Evolutionary conservation across 2,329 filamentous ascomycete species (phyloP), one percentile per base, ranked within the genome.

Genomic region (Colletotrichum ledebouriae): DNA sequence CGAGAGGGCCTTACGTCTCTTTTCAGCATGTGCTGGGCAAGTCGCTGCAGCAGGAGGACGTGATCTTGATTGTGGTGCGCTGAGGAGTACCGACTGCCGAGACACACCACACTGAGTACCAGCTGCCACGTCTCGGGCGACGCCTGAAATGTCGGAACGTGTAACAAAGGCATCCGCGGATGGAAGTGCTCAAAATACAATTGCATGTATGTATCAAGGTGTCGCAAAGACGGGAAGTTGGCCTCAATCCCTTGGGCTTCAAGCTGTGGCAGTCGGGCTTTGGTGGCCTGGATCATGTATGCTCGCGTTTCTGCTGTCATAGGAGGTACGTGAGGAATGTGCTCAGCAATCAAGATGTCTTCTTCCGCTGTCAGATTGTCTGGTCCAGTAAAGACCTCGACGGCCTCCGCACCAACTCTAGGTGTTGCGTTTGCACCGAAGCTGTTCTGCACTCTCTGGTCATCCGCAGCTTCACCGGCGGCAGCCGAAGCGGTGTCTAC

Each of bases 161-260:
- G 47, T 25, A 50, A 4, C 2, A 50, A 22, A 25, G 47, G 22
- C 22, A 50, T 50, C 0, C 22, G 20, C 20, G 3, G 22, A 50
- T 50, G 22, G 3, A 22, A 50, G 47, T 50, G 47, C 13, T 50
- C 47, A 7, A 50, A 50, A 1, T 50, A 50, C 13, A 50, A 1
- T 1, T 50, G 47, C 47, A 50, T 50, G 22, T 50, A 50, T 4
- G 47, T 50, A 25, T 50, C 47, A 50, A 50, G 47, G 2, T 50
- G 22, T 9, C 47, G 47, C 22, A 50, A 9, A 6, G 47, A 50
- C 4, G 47, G 47, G 47, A 50, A 50, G 20, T 50, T 50, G 47
- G 3, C 20, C 11, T 50, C 47, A 25, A 50, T 17, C 1, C 47
- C 47, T 2, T 33, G 47, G 47, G 17, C 22, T 33, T 50, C 47